Conservation (phyloP, 2,329 filamentous ascomycete species). For the Pseudonectria buxi region DNA sequence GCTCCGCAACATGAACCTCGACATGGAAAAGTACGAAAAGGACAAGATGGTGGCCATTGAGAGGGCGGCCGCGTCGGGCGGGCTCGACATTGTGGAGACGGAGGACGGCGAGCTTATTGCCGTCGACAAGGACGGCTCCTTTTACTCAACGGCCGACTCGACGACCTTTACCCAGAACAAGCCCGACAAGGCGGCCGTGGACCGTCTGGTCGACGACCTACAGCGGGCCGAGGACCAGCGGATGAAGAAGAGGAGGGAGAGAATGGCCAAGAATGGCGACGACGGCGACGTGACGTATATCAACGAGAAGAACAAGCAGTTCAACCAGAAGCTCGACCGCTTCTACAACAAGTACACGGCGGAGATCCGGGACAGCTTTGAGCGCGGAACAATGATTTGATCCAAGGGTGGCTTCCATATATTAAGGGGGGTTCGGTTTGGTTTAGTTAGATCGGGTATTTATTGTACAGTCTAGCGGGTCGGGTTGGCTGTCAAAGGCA, state of each 20-base stretch:
- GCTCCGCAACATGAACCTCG: conserved; percentile 66
- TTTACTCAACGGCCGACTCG: conserved; percentile 83
- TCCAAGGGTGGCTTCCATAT: conserved; percentile 15
- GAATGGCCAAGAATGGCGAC: conserved; percentile 71
- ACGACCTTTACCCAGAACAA: conserved; percentile 77
- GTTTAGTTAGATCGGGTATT: no score
- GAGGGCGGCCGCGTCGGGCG: conserved; percentile 74
- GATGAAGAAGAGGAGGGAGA: conserved; percentile 77
- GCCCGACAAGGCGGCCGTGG: conserved; percentile 79
- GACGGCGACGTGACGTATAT: conserved; percentile 95
- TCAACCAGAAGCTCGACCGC: conserved; percentile 91
- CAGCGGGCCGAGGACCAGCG: conserved; percentile 81
- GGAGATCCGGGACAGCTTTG: conserved; percentile 95
- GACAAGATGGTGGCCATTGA: conserved; percentile 82
- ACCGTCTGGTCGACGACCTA: conserved; percentile 79
- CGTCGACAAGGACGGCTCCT: conserved; percentile 82
- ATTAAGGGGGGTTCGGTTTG: no score
- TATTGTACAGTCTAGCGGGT: conserved; percentile 29
- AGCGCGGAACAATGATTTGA: conserved; percentile 92
- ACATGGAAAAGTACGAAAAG: conserved; percentile 78
- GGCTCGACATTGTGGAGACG: conserved; percentile 91
- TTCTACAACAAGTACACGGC: conserved; percentile 99
- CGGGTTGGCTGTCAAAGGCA: conserved; percentile 4
- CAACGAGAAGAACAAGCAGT: conserved; percentile 99
- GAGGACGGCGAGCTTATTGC: conserved; percentile 90